Base-by-base conservation (phyloP, 2,329 filamentous ascomycete genomes). In the Tolypocladium ovalisporum region DNA sequence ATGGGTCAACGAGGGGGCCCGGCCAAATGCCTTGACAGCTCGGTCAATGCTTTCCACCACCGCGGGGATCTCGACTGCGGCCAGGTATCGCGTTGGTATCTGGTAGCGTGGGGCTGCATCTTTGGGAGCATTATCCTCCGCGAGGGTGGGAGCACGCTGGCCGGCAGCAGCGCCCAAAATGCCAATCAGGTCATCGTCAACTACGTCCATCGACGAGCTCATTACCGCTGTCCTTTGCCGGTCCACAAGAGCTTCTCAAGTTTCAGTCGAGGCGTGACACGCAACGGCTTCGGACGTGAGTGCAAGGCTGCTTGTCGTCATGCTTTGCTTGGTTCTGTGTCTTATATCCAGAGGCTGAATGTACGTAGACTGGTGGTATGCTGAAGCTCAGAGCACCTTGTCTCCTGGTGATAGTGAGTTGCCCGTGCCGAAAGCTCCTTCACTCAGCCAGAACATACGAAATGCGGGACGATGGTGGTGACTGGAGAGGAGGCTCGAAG, bases 31-130 rank as follows among this genome's bases (percentile, higher is more conserved):
- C 49, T 68, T 72, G 54, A 75, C 66, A 22, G 74, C 70, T 22
- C 75, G 69, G 51, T 76, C 74, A n/a, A 76, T 62, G 55, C 76
- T 71, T 61, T 75, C 66, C 36, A 77, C 74, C 13, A 76, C 66
- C 42, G 75, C 75, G 22, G 75, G 75, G 1, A 77, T 66, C 60
- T 77, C 75, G 22, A 77, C 74, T 8, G 75, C 75, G 3, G 69
- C 67, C 5, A 77, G 63, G 4, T 63, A 58, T 17, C 73, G 67
- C 6, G 62, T 61, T 12, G 73, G 68, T 9, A 77, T 68, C 32
- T 61, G 56, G 58, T 71, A 75, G 57, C 64, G 66, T 5, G 72
- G 71, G 17, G 72, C 72, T 36, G 59, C 58, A 15, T 66, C 62
- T 4, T 62, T 37, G 24, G 57, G 32, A 15, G 29, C 61, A 42